Conservation (phyloP, 768 basidiomycete species). For the Coprinopsis marcescibilis region DNA sequence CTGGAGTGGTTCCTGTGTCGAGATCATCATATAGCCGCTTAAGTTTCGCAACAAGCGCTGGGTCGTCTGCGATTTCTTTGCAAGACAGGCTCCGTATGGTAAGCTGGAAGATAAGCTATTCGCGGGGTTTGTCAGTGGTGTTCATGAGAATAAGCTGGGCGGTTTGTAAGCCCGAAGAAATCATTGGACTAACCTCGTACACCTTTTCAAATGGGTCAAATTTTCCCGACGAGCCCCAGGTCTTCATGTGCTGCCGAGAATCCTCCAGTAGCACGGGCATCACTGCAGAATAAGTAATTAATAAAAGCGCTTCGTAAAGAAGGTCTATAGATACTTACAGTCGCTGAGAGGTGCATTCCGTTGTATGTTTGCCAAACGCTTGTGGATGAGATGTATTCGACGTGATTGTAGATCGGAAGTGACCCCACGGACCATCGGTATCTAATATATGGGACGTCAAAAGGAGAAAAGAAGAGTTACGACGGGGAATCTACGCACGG, state of each 20-base stretch:
- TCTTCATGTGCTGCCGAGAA: constrained; percentile 51
- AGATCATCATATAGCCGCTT: constrained; percentile 62
- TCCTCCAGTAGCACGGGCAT: constrained; percentile 63
- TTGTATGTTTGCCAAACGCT: constrained; percentile 60
- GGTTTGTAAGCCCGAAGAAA: not conserved
- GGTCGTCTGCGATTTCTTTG: constrained; percentile 65
- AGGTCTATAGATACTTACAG: constrained; percentile 37
- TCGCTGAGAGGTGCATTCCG: constrained; percentile 53
- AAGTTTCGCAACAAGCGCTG: constrained; percentile 53
- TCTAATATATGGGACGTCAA: constrained; percentile 35
- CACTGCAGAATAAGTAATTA: constrained; percentile 33
- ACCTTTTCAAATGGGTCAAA: constrained; percentile 70
- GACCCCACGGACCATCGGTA: constrained; percentile 71
- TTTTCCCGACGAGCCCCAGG: constrained; percentile 59
- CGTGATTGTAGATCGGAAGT: constrained; percentile 64
- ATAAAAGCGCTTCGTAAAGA: not conserved
- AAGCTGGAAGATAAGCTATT: constrained; percentile 65
- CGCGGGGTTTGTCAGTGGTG: no score
- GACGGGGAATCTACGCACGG: constrained; percentile 41
- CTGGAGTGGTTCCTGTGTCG: constrained; percentile 66
- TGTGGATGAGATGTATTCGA: constrained; percentile 62
- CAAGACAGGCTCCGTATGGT: constrained; percentile 65
- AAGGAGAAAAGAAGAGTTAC: constrained; percentile 13
- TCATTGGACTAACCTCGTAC: constrained; percentile 47
- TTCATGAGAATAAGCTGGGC: constrained; percentile 4